Base-by-base conservation (phyloP, 768 basidiomycete species). In the Tephrocybe sp. region DNA sequence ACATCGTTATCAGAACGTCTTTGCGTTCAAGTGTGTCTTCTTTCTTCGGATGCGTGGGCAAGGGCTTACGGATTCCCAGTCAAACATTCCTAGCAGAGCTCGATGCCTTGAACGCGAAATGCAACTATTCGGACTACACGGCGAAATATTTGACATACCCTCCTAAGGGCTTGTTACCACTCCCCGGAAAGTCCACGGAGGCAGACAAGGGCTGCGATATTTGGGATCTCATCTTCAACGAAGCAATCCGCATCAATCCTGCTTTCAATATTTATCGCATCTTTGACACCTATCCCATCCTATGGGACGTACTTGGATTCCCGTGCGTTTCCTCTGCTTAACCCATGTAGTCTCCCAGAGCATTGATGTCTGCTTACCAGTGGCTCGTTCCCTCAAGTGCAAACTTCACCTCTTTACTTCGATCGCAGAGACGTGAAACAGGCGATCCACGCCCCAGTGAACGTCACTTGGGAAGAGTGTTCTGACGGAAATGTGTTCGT, bases 271-370 rank as follows among this genome's bases (percentile, higher is more conserved):
- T 88, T 5, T 91, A 90, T 62, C 78, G 84, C 17, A 86, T 90
- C 48, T 86, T 87, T 65, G 87, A 89, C 60, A 86, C 80, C 56
- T 87, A 72, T 65, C 88, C 87, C 0, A 73, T 85, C 38, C 69
- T 85, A 10, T 89, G 85, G 87, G 87, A 89, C 53, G 86, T 89
- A 5, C 82, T 89, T 23, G 87, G 87, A n/a, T 89, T 85, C 75
- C 87, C 87, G 82, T 86, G 58, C 32, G 80, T 63, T 5, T 26
- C 11, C 4, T 26, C 7, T 7, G 26, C 26, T 7, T 26, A 4
- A 26, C 7, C 26, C 7, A 26, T 26, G 3, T 26, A 4, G 7
- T 26, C 7, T 26, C 26, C 26, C 26, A 26, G 7, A 7, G 3
- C 7, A 26, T 26, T 26, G 4, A 26, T 26, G 26, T 26, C 3